Percentiles rank a stretch among this genome's conserved stretches.
These are phyloP conservation scores for Limonium bicolor DNA, from an alignment of 148 eudicot genomes.

Conservation along the genomic window DNA sequence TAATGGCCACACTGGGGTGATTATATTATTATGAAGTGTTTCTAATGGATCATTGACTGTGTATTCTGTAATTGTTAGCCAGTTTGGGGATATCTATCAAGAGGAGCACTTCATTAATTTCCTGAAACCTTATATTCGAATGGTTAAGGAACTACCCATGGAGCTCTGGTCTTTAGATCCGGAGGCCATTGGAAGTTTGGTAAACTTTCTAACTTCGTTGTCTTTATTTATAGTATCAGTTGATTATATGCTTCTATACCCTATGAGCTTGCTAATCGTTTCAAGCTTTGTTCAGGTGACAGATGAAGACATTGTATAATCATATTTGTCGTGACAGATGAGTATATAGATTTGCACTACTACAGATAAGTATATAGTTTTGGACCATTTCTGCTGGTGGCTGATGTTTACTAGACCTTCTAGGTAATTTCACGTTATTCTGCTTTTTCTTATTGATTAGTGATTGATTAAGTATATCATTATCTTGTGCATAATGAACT, in stretches of 20 bases:
- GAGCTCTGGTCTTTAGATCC: conserved; percentile 78
- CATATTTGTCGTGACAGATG: too few relatives aligned
- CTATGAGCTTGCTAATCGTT: conserved; percentile 6
- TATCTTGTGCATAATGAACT: too few relatives aligned
- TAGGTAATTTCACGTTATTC: too few relatives aligned
- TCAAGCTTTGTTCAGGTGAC: conserved; percentile 41
- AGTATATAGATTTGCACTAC: too few relatives aligned
- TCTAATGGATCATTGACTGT: conserved; percentile 40
- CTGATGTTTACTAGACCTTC: too few relatives aligned
- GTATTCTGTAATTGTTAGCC: conserved; percentile 64
- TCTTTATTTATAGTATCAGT: background rate
- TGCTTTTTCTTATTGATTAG: too few relatives aligned
- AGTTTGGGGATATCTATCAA: conserved; percentile 99
- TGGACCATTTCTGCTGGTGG: too few relatives aligned
- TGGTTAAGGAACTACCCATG: conserved; percentile 76
- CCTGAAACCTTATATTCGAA: conserved; percentile 76
- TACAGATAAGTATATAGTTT: too few relatives aligned
- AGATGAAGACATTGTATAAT: conserved; percentile 80
- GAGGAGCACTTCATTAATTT: conserved; percentile 83
- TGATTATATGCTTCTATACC: conserved; percentile 1
- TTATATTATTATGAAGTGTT: conserved; percentile 12
- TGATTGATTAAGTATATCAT: too few relatives aligned
- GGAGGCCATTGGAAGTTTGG: conserved; percentile 95
- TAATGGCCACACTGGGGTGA: too few relatives aligned
- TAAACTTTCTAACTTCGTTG: conserved; percentile 22